Evolutionary conservation across 1,284 basidiomycete genomes (phyloP), one percentile per base, ranked within the genome.

Genomic region (Pulveroboletus sp.): DNA sequence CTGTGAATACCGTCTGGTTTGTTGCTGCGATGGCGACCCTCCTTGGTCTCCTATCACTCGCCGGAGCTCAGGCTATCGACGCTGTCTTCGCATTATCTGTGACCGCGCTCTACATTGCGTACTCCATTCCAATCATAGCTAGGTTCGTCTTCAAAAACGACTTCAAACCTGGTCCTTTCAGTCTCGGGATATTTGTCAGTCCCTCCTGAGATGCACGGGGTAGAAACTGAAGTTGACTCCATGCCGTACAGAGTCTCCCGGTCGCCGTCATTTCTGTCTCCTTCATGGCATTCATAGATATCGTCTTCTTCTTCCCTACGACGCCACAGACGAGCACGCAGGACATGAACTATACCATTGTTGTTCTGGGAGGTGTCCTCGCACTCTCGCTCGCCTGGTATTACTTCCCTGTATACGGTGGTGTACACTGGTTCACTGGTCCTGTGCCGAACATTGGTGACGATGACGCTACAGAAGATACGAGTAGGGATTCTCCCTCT

Each of bases 271-370:
- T 81, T 10, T 71, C 85, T 3, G 79, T 87, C 4, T 46, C 72
- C 0, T 89, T 83, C 69, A 88, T 89, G 87, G 39, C 64, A 1
- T 82, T 89, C 70, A 81, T 85, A 74, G 68, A 74, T 31, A 64
- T 83, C 56, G 79, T 88, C 2, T 85, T 88, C 74, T 71, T 86
- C 45, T 89, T 89, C 74, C 87, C 87, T 1, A 71, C 78, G 2
- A 77, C 74, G 14, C 80, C 84, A 6, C 66, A 73, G 9, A 74
- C 82, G 6, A 67, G 57, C 26, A 78, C 75, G 3, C 52, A 65
- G 17, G 73, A 77, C 58, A 89, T 90, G 88, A 89, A 90, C 70
- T 90, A 89, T 63, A 81, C 81, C 0, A 75, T 84, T 43, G 83
- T 85, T 29, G 85, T 89, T 12, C 70, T 84, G 7, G 81, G 78